A percentile compares a stretch with the other conserved stretches of the same genome.
phyloP scores from a whole-genome alignment of 768 basidiomycete species.

The Dacryopinax spathularia region DNA sequence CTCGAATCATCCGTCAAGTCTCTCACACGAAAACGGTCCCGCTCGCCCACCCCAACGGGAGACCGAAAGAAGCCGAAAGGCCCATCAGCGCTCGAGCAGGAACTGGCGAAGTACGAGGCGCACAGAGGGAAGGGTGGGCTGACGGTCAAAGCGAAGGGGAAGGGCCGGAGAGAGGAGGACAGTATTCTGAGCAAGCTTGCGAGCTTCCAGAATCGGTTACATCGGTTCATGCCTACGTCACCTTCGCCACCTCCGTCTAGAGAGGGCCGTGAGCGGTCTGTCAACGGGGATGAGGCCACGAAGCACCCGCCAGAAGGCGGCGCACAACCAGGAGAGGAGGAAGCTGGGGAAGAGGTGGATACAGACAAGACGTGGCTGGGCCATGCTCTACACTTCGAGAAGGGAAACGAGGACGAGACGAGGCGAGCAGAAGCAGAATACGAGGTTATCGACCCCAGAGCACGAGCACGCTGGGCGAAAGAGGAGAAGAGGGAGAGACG shows the following conservation, averaged over 20 bases:
- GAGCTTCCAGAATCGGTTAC: not conserved
- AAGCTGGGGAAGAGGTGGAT: conserved; percentile 43
- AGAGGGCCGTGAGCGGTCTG: conserved; percentile 19
- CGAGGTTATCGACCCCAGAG: conserved; percentile 76
- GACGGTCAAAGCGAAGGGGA: conserved; percentile 38
- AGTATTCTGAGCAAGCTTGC: conserved; percentile 55
- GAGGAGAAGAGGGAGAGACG: conserved; percentile 54
- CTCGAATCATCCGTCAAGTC: conserved; percentile 24
- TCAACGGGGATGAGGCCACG: conserved; percentile 13
- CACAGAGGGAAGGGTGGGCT: conserved; percentile 37
- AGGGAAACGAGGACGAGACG: conserved; percentile 62
- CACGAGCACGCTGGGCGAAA: conserved; percentile 53
- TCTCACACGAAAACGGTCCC: not conserved
- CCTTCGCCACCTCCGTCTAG: conserved; percentile 15
- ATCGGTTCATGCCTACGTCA: not conserved
- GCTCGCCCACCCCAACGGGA: conserved; percentile 21
- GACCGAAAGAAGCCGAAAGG: conserved; percentile 34
- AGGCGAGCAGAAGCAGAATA: conserved; percentile 66
- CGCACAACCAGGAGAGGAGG: conserved; percentile 1
- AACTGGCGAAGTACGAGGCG: conserved; percentile 55
- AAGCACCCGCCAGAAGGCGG: conserved; percentile 14
- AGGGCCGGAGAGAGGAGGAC: conserved; percentile 59
- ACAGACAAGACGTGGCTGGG: conserved; percentile 59
- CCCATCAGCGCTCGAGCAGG: conserved; percentile 63
- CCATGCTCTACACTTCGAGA: conserved; percentile 61